Evolutionary conservation across 1,139 yeast genomes (phyloP), one percentile per base, ranked within the genome.

Genomic region (Zygosaccharomyces sapae): DNA sequence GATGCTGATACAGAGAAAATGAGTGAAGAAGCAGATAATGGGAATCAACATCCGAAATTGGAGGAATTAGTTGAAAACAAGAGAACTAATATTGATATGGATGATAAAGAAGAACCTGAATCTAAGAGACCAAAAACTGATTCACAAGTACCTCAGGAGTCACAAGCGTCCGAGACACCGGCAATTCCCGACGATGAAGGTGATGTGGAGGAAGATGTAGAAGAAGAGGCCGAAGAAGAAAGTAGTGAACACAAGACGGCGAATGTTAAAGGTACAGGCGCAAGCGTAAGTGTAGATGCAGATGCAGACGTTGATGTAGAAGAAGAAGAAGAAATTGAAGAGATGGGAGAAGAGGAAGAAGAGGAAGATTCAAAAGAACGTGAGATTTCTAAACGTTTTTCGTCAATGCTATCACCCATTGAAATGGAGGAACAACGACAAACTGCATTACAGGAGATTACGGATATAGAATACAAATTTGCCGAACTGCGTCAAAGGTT

Each of bases 401-500:
- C 50, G 12, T 19, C 50, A 24, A 67, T 62, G 39, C 70, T 64
- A 19, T 70, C 67, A 13, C 56, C 58, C 0, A 61, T 58, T 41
- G 70, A 65, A 41, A 55, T 55, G 33, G 72, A 70, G 36, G 75
- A 70, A 41, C 66, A 70, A 8, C 68, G 86, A 47, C 68, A 71
- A 46, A 66, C 63, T 48, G 70, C 71, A 36, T 68, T 81, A 30
- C 73, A 78, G 48, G 77, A 78, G 45, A 76, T 92, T 45, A 83
- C 89, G 1, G 78, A 77, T 20, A 87, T 92, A 51, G 98, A 92
- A 63, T 73, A 83, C 40, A 83, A 83, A 48, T 92, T 90, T 73
- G 97, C 97, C 2, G 75, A 79, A 54, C 72, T 90, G 51, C 79
- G 96, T 53, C 97, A 92, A 65, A 77, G 77, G 63, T 68, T 85